Evolutionary conservation across 2,329 filamentous ascomycete species (phyloP), one percentile per base, ranked within the genome.

Genomic region (Verticillium alfalfae): DNA sequence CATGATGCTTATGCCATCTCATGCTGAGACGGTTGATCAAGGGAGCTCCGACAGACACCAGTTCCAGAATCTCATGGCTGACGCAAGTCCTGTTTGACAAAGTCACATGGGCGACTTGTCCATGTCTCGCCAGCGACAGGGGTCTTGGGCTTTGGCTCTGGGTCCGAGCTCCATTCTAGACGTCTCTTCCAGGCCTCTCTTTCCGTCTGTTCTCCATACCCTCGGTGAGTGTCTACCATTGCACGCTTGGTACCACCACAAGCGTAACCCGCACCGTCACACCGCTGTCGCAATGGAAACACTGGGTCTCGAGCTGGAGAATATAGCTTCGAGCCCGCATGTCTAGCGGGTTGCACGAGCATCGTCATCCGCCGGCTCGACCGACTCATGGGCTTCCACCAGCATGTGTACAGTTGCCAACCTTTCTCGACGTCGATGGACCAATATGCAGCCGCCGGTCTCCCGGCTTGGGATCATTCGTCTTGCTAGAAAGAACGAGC

Each of bases 21-120:
- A 58, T 34, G 22, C 34, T 58, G 57, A 58, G 57, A 58, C 57
- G 57, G 57, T 45, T 34, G 57, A 58, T 52, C 57, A 49, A 41
- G 38, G 18, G 10, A 31, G 37, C 57, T 58, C 39, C 39, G 57
- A 58, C 57, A 34, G 36, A 34, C 13, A 41, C 22, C 18, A 45
- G 57, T 58, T 58, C 45, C 26, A 49, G 38, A 34, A 49, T 49
- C n/a, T 22, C 22, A 49, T 49, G 57, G 57, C 57, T 58, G 57
- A 58, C 41, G 57, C 57, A 58, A 31, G 39, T 31, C 39, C 26
- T 18, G 57, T 58, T 58, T 58, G 57, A 58, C 57, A 49, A 49
- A 41, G 45, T 39, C 37, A 41, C 38, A 39, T 34, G 55, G 36
- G 13, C 55, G 34, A 34, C 34, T 37, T 37, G 55, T 37, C 55